Evolutionary conservation across 257 asterid species (phyloP), one percentile per base, ranked within the genome.

Genomic region (Nicotiana tomentosiformis): DNA sequence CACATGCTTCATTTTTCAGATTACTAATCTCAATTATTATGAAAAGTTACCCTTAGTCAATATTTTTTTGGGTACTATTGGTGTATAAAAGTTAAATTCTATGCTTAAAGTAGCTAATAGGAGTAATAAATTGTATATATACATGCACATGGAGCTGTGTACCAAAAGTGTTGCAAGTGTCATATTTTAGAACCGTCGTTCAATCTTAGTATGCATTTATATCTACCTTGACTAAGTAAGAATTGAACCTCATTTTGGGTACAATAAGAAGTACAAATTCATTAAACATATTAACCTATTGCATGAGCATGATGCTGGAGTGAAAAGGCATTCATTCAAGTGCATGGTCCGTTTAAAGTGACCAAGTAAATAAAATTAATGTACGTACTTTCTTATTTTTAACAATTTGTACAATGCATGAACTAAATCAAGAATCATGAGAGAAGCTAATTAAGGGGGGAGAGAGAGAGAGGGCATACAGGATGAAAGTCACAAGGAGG

Each of bases 401-500:
- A 68, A 26, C 30, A 18, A 18, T 18, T 66, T 68, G 29, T 35
- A 68, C 17, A 17, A 17, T 68, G 55, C 30, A 35, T 68, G 77
- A 35, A 43, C 11, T 43, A 43, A 43, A 16, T 26, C 32, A 72
- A 1, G 15, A 23, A 37, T 43, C 11, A 43, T 32, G 4, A 61
- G 62, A 58, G 26, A 23, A 23, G 26, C 10, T 5, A 23, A 0
- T 4, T 3, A 51, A 4, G 1, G 20, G 7, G 26, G 53, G 77
- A 62, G 37, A 10, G 43, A 74, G 20, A 69, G 0, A 65, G 51
- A 81, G 56, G 35, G 17, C 91, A 81, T 65, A 93, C 97, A 85
- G 98, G 97, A 81, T 93, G 95, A 60, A 89, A 68, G 77, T 92
- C 94, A 14, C 92, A 81, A 6, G 94, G 95, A 58, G 93, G 97